Evolutionary conservation across 768 basidiomycete genomes (phyloP).

Genomic region (Trametes gibbosa): DNA sequence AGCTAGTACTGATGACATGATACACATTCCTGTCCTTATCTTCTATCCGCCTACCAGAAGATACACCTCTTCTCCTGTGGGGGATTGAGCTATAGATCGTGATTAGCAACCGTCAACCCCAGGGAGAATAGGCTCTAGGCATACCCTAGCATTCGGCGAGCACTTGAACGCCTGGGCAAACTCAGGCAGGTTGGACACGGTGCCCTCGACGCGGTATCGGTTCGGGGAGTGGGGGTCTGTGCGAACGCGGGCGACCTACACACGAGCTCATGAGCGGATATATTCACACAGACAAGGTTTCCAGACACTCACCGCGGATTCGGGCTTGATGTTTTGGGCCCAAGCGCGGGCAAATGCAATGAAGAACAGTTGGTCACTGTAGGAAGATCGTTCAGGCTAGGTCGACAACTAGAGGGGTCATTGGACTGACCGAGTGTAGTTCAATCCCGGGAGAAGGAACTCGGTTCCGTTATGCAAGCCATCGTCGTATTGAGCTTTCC

Average conservation of each 20-base stretch:
- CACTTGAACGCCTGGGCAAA: conserved; percentile 90
- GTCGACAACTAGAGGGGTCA: neutral
- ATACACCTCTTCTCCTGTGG: conserved; percentile 73
- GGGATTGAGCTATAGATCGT: conserved; percentile 65
- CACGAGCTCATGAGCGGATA: neutral
- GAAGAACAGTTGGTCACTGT: conserved; percentile 92
- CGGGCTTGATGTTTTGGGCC: conserved; percentile 78
- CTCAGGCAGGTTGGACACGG: conserved; percentile 81
- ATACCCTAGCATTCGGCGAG: conserved; percentile 67
- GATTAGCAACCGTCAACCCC: neutral
- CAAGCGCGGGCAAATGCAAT: conserved; percentile 87
- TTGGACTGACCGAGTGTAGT: conserved; percentile 58
- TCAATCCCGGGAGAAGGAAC: conserved; percentile 78
- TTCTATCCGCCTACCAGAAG: conserved; percentile 56
- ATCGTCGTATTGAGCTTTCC: conserved; percentile 74
- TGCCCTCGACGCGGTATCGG: conserved; percentile 80
- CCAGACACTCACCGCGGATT: conserved; percentile 56
- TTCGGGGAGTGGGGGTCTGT: conserved; percentile 89
- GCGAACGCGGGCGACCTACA: conserved; percentile 73
- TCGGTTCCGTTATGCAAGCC: conserved; percentile 60
- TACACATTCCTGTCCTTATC: neutral
- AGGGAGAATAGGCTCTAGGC: conserved; percentile 24
- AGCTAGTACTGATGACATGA: neutral
- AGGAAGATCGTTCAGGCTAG: neutral
- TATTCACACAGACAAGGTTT: neutral